A percentile compares a stretch with the other conserved stretches of the same genome.
These are phyloP conservation scores for Phaeosphaeriaceae sp. DNA, from an alignment of 2,329 filamentous ascomycete species.

Conservation along the genomic window DNA sequence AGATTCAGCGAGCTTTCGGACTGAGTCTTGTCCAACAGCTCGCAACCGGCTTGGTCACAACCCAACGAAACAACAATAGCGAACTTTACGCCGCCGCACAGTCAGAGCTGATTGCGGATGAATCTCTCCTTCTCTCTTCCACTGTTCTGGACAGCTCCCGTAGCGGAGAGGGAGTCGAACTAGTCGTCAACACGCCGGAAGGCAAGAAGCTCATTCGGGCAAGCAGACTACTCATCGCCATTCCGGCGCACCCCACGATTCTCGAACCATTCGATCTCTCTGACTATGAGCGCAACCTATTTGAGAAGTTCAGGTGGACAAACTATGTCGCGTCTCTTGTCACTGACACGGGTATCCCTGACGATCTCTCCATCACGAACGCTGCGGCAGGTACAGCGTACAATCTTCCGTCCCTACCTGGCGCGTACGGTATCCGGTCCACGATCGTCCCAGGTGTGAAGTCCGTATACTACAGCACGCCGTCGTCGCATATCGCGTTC, in stretches of 20 bases:
- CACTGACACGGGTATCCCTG: slow-evolving; percentile 44
- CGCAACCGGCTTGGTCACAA: slow-evolving; percentile 11
- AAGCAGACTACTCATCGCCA: slow-evolving; percentile 52
- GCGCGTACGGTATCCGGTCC: slow-evolving; percentile 32
- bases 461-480: slow-evolving; percentile 25
- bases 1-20: slow-evolving; percentile 11
- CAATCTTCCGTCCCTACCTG: slow-evolving; percentile 41
- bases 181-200: slow-evolving; percentile 20
- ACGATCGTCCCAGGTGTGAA: slow-evolving; percentile 21
- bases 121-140: slow-evolving; percentile 20
- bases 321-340: slow-evolving; percentile 53
- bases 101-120: slow-evolving; percentile 10
- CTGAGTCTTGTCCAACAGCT: slow-evolving; percentile 9
- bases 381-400: slow-evolving; percentile 34
- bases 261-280: slow-evolving; percentile 50
- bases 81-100: slow-evolving; percentile 25
- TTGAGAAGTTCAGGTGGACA: slow-evolving; percentile 47
- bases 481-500: slow-evolving; percentile 14
- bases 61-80: slow-evolving; percentile 26
- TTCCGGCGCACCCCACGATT: slow-evolving; percentile 49
- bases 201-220: slow-evolving; percentile 43
- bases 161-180: slow-evolving; percentile 7
- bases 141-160: slow-evolving; percentile 37
- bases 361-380: slow-evolving; percentile 34
- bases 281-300: slow-evolving; percentile 43